Base-by-base conservation (phyloP, 176 grass and related monocot genomes). In the Carex kokanica region DNA sequence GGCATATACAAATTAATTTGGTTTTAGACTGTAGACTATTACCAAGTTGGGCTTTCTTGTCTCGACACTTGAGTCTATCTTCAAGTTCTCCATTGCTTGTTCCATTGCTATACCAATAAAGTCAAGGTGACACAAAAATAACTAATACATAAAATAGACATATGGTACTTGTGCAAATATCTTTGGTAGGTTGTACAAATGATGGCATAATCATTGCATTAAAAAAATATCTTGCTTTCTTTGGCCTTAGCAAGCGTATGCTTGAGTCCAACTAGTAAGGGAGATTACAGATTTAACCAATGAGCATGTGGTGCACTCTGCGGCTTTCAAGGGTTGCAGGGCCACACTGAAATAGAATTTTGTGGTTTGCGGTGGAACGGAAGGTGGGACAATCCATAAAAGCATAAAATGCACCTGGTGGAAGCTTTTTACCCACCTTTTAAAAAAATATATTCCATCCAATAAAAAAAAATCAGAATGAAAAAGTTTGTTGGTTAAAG, bases 21-120 rank as follows among this genome's bases (percentile, higher is more conserved):
- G 45, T 41, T 20, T 68, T 60, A 87, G 43, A 71, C 81, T 84
- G 24, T 5, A 69, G 86, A 90, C 86, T 81, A 83, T 81, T 87
- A 94, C 92, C 90, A 91, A 89, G 86, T 92, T 89, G 84, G 84
- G 63, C 61, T 69, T 86, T 78, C 71, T 90, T 88, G 83, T 69
- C 75, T 92, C 86, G 47, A 78, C 78, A 85, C 75, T 87, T 64
- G 87, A 66, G 84, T 94, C 83, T 87, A 94, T 90, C 83, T 89
- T 94, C 90, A 92, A 86, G 80, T 86, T 89, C 70, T 85, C 79
- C 60, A 92, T 82, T 85, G 87, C 83, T 86, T 86, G 88, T 90
- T 90, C 59, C 14, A 92, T 55, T 81, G 83, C 94, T 97, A 82
- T 52, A 73, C 56, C 38, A 80, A 84, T 74, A 83, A 97, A 90